These are phyloP conservation scores for Solanum piurae DNA, from an alignment of 257 asterid species.

Conservation along the genomic window DNA sequence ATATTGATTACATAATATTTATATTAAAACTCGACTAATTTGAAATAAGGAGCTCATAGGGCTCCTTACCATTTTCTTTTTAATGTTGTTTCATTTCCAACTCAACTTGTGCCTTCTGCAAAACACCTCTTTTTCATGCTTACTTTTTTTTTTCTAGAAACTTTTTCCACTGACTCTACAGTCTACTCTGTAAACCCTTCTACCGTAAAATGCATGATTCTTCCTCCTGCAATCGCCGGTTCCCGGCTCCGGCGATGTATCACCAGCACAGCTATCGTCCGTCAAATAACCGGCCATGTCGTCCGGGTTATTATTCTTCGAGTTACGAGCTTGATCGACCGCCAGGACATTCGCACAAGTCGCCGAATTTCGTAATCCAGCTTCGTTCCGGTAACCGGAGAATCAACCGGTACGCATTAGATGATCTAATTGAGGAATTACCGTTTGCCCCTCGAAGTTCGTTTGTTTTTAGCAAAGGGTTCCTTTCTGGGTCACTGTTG, in stretches of 20 bases:
- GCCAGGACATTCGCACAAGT: neutral
- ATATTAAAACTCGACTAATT: no score
- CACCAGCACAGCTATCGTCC: neutral
- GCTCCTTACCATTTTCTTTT: no score
- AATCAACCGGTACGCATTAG: constrained; percentile 5
- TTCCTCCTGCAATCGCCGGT: neutral
- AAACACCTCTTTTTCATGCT: neutral
- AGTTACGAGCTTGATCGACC: constrained; percentile 22
- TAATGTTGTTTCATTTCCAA: no score
- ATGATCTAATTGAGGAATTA: constrained; percentile 17
- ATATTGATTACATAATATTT: no score
- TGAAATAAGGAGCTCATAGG: neutral
- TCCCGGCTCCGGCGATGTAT: neutral
- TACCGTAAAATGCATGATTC: neutral
- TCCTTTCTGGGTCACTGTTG: constrained; percentile 12
- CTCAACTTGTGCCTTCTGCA: no score
- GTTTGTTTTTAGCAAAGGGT: constrained; percentile 2
- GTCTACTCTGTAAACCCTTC: neutral
- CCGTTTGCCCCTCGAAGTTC: constrained; percentile 25
- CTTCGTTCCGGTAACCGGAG: constrained; percentile 11
- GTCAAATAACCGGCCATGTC: neutral
- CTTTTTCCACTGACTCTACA: neutral
- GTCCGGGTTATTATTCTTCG: neutral
- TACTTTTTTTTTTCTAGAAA: neutral
- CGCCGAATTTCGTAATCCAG: constrained; percentile 45